Percentiles rank a stretch among this genome's conserved stretches.
Conservation (phyloP, 306 rosid genomes). For the Dicorynia guianensis region DNA sequence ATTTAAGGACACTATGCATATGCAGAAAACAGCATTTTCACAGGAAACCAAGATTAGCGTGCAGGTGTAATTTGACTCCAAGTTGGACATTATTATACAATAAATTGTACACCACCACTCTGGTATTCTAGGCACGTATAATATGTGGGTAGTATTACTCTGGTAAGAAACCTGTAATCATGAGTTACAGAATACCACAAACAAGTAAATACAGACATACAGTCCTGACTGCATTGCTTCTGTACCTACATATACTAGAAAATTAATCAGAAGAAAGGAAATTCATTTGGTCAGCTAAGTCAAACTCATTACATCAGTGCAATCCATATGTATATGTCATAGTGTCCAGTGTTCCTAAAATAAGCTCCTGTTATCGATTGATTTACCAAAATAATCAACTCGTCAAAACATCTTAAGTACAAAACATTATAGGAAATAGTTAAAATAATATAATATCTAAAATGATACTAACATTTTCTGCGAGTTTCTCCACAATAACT, state of each 20-base stretch:
- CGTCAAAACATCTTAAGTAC: constrained; percentile 18
- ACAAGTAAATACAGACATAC: neutral
- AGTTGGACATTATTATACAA: neutral
- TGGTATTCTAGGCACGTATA: neutral
- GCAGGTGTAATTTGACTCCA: constrained; percentile 6
- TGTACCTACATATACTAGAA: neutral
- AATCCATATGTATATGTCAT: neutral
- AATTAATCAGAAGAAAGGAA: neutral
- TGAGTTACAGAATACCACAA: constrained; percentile 18
- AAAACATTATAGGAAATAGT: neutral
- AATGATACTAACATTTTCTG: constrained; percentile 78
- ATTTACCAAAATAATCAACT: constrained; percentile 23
- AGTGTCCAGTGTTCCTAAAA: neutral
- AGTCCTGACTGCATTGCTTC: constrained; percentile 15
- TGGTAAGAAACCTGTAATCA: neutral
- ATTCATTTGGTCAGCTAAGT: neutral
- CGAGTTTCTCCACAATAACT: constrained; percentile 88
- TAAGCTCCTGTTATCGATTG: neutral
- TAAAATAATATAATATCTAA: neutral
- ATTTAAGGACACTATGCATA: neutral
- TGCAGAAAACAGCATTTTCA: constrained; percentile 7
- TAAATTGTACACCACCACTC: neutral
- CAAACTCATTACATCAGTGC: constrained; percentile 1
- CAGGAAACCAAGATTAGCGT: constrained; percentile 1
- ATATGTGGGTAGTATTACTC: neutral